Conservation (phyloP, 2,329 filamentous ascomycete species). For the Penicillium sp. region DNA sequence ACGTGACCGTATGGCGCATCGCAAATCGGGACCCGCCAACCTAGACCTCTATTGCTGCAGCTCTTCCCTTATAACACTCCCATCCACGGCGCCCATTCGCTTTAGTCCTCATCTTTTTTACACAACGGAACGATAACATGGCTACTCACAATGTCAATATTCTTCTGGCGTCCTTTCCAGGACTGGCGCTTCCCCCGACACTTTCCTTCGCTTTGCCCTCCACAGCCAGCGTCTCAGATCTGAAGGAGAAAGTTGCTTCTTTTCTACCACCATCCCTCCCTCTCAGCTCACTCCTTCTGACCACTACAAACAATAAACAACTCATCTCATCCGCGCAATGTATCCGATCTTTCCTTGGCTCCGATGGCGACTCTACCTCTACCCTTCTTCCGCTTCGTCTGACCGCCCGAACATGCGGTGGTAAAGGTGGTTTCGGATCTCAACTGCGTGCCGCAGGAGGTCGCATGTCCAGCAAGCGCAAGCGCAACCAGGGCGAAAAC, state of each 20-base stretch:
- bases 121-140: slow-evolving; percentile 48
- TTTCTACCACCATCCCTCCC: slow-evolving; percentile 60
- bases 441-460: slow-evolving; percentile 95
- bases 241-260: slow-evolving; percentile 64
- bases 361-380: slow-evolving; percentile 50
- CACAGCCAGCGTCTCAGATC: slow-evolving; percentile 65
- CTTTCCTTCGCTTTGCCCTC: slow-evolving; percentile 72
- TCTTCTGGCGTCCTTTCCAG: slow-evolving; percentile 80
- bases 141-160: slow-evolving; percentile 68
- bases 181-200: slow-evolving; percentile 79
- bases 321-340: slow-evolving; percentile 56
- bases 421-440: slow-evolving; percentile 96
- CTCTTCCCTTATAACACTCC: background rate
- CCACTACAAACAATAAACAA: slow-evolving; percentile 76
- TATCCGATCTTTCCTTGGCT: slow-evolving; percentile 64
- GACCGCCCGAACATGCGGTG: slow-evolving; percentile 77
- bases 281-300: slow-evolving; percentile 68
- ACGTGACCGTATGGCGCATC: background rate
- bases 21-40: background rate
- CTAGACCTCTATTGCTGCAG: background rate
- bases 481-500: slow-evolving; percentile 77
- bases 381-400: slow-evolving; percentile 82
- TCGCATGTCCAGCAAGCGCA: slow-evolving; percentile 96
- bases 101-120: background rate
- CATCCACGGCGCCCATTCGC: background rate